Base-by-base conservation (phyloP, 768 basidiomycete species). In the Podaxis mareebaensis region DNA sequence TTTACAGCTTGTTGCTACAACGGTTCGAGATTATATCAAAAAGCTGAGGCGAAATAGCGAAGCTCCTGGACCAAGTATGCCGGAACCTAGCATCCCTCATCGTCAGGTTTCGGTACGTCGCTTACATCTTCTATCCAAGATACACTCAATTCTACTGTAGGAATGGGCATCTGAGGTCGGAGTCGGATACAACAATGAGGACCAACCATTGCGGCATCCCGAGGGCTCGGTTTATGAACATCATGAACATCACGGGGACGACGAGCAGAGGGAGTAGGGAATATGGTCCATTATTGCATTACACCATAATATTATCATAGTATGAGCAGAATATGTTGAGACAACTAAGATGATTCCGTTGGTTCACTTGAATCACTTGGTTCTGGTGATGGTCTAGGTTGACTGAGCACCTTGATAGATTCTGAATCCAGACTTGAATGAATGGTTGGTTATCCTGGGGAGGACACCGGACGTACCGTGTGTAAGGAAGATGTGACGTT, bases 401-500 rank as follows among this genome's bases (percentile, higher is more conserved):
- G 61, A 40, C 63, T 74, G 38, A 91, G 70, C 4, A 90, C 75
- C 20, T 83, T 78, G 64, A 91, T 76, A 12, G 66, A 67, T 72
- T 91, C 89, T 90, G 69, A 17, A 40, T 28, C 7, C 53, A 22
- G 13, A 54, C 63, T 56, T 65, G 17, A 62, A n/a, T n/a, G 30
- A 30, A 17, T 36, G 8, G 17, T 49, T 24, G 12, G 2, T 36
- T 20, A 33, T 33, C 33, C 33, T 10, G 38, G 13, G 36, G 26
- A 15, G 20, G 3, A n/a, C 20, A 13, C 28, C 26, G 15, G 13
- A 65, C 83, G 44, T 64, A 92, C 93, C 92, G 66, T 95, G 93
- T 70, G 85, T 81, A 44, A 95, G 80, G 75, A 93, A 90, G 60
- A 95, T 89, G 72, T 93, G 92, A 36, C 91, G 87, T 71, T 93